Evolutionary conservation across 2,329 filamentous ascomycete species (phyloP).

Genomic region (Bipolaris sorokiniana): DNA sequence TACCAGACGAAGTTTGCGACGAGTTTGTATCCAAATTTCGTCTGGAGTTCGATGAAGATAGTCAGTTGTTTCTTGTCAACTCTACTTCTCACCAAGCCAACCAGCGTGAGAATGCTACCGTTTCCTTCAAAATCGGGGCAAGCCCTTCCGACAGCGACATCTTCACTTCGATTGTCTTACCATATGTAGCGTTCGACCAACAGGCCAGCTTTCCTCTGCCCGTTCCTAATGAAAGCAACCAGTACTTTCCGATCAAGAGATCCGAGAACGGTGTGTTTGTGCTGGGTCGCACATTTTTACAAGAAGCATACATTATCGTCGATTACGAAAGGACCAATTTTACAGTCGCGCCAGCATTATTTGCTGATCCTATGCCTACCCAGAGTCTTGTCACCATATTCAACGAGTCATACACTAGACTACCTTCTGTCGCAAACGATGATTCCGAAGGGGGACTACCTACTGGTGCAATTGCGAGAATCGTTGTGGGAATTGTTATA

Average conservation of each 20-base stretch:
- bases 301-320: constrained; percentile 48
- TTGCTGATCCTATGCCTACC: constrained; percentile 28
- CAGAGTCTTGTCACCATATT: constrained; percentile 34
- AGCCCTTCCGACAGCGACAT: constrained; percentile 10
- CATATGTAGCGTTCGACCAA: constrained; percentile 40
- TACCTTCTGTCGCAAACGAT: constrained; percentile 1
- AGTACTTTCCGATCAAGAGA: constrained; percentile 43
- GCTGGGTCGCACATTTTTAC: constrained; percentile 46
- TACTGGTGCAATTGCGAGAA: constrained; percentile 42
- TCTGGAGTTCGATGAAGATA: constrained; percentile 41
- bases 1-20: constrained; percentile 46
- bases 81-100: constrained; percentile 31
- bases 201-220: constrained; percentile 17
- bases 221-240: constrained; percentile 13
- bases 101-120: constrained; percentile 30
- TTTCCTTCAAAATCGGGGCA: constrained; percentile 35
- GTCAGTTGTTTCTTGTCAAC: constrained; percentile 47
- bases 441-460: constrained; percentile 24
- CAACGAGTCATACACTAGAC: constrained; percentile 22
- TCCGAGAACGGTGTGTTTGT: constrained; percentile 32
- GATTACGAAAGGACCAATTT: constrained; percentile 48
- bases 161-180: constrained; percentile 32
- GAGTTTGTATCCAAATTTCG: constrained; percentile 45
- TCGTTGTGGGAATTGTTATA: constrained; percentile 43
- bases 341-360: constrained; percentile 37